Percentiles rank a stretch among this genome's conserved stretches.
Evolutionary conservation across 2,329 filamentous ascomycete species (phyloP).

Genomic region (Aspergillus nomiae): DNA sequence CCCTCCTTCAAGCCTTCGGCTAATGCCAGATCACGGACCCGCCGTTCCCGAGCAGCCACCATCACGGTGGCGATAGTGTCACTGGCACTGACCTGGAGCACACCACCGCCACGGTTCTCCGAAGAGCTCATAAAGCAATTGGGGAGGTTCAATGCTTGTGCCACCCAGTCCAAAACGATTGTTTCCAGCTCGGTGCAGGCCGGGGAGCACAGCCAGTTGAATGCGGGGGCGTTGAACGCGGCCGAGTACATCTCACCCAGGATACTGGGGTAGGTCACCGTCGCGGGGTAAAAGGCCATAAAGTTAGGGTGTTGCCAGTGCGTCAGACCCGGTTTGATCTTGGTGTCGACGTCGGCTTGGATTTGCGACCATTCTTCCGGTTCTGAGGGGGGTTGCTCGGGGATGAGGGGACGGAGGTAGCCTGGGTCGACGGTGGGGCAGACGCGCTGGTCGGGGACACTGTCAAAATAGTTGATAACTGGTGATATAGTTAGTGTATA

Average conservation of each 20-base stretch:
- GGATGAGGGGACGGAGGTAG: constrained; percentile 80
- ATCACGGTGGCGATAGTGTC: constrained; percentile 86
- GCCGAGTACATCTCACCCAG: constrained; percentile 91
- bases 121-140: constrained; percentile 72
- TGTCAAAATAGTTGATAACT: constrained; percentile 86
- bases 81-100: constrained; percentile 90
- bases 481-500: constrained; percentile 9
- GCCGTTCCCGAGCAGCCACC: constrained; percentile 82
- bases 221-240: constrained; percentile 84
- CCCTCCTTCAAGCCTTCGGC: constrained; percentile 48
- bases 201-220: constrained; percentile 96
- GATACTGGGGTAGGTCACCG: constrained; percentile 77
- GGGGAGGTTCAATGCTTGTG: constrained; percentile 72
- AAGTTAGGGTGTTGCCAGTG: constrained; percentile 96
- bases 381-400: constrained; percentile 66
- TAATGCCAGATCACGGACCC: constrained; percentile 63
- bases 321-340: constrained; percentile 89
- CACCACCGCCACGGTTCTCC: constrained; percentile 70
- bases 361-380: constrained; percentile 75
- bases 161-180: constrained; percentile 88
- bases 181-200: constrained; percentile 93
- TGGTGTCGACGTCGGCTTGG: constrained; percentile 76
- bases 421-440: constrained; percentile 79
- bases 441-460: constrained; percentile 68
- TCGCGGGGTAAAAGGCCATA: constrained; percentile 92